These are phyloP conservation scores for Vigna nakashimae DNA, from an alignment of 306 rosid species.

Conservation along the genomic window DNA sequence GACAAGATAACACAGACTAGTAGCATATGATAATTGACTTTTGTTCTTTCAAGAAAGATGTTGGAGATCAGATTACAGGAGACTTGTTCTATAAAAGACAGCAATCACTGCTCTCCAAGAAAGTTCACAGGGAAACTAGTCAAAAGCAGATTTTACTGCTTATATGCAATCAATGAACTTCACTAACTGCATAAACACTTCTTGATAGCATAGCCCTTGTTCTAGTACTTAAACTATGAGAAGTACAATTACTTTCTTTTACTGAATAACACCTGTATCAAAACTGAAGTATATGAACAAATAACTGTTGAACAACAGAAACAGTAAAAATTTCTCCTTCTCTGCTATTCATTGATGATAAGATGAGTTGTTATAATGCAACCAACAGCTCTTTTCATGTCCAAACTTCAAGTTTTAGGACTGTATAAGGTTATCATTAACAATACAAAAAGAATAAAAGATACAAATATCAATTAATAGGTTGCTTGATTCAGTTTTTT, in stretches of 20 bases:
- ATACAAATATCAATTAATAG: slow-evolving; percentile 7
- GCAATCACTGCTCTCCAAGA: neutral
- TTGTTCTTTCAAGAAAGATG: neutral
- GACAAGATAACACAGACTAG: slow-evolving; percentile 6
- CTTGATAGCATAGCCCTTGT: neutral
- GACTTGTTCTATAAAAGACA: slow-evolving; percentile 24
- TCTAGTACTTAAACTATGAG: neutral
- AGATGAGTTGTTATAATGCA: neutral
- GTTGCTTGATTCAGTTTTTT: neutral
- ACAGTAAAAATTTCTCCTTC: neutral
- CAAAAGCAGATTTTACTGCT: slow-evolving; percentile 9
- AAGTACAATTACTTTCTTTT: slow-evolving; percentile 8
- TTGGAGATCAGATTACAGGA: slow-evolving; percentile 29
- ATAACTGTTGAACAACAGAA: neutral
- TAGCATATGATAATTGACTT: slow-evolving; percentile 17
- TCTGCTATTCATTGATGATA: slow-evolving; percentile 17
- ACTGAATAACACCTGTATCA: slow-evolving; percentile 11
- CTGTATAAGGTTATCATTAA: neutral
- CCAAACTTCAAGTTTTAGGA: neutral
- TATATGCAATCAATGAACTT: slow-evolving; percentile 25
- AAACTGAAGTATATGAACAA: neutral
- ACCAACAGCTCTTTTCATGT: neutral
- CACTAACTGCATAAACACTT: slow-evolving; percentile 16
- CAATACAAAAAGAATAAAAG: neutral
- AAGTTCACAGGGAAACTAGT: neutral